These are phyloP conservation scores for Yamadazyma philogaea DNA, from an alignment of 805 yeast species.

Conservation along the genomic window DNA sequence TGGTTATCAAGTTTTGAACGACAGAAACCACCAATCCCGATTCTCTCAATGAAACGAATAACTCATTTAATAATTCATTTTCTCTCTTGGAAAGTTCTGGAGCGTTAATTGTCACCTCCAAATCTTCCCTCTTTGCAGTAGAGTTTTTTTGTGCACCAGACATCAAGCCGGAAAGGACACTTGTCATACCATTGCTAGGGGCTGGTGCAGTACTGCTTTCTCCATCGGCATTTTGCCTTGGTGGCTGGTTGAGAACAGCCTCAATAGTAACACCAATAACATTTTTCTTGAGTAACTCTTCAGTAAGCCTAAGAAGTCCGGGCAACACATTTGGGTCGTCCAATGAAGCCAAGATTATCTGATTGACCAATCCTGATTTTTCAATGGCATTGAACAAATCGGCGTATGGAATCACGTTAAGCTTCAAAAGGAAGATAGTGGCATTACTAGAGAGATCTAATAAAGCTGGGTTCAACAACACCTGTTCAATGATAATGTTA, in stretches of 20 bases:
- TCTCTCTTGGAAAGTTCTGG: conserved; percentile 19
- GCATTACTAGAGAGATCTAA: conserved; percentile 20
- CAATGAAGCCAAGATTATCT: conserved; percentile 20
- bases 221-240: conserved; percentile 1
- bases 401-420: conserved; percentile 20
- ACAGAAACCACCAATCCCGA: conserved; percentile 26
- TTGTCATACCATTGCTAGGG: not conserved
- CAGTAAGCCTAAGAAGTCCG: conserved; percentile 23
- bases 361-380: conserved; percentile 24
- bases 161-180: not conserved
- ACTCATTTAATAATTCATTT: conserved; percentile 15
- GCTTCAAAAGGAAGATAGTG: conserved; percentile 19
- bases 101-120: not conserved
- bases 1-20: conserved; percentile 22
- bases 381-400: conserved; percentile 24
- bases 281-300: conserved; percentile 19
- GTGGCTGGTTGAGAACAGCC: conserved; percentile 4
- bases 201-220: not conserved
- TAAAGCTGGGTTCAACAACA: conserved; percentile 21
- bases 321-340: conserved; percentile 25
- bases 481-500: conserved; percentile 20
- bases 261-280: conserved; percentile 14
- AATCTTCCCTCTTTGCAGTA: not conserved
- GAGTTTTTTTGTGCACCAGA: not conserved
- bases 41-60: conserved; percentile 19